phyloP scores from a whole-genome alignment of 2,329 filamentous ascomycete genomes.

The Xylaria multiplex region DNA sequence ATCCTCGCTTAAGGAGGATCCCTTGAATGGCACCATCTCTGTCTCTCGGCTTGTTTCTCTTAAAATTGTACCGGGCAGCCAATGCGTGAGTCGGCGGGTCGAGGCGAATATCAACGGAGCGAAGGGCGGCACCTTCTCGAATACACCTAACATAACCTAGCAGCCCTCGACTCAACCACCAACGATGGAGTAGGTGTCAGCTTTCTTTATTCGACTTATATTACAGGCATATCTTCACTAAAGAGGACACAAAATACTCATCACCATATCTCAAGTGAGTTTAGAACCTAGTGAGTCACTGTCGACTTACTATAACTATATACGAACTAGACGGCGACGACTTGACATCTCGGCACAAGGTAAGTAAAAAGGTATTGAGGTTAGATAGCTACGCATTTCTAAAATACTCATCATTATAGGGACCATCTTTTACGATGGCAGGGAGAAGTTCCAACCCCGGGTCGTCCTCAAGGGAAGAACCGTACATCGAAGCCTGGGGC shows the following conservation, averaged over 20 bases:
- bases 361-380: conserved; percentile 17
- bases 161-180: conserved; percentile 1
- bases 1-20: conserved; percentile 26
- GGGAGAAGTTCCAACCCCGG: conserved; percentile 32
- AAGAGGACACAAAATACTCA: not conserved
- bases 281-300: conserved; percentile 9
- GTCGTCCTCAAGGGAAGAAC: conserved; percentile 28
- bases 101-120: conserved; percentile 16
- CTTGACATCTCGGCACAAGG: conserved; percentile 30
- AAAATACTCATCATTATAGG: conserved; percentile 30
- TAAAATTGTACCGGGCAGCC: conserved; percentile 9
- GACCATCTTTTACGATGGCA: conserved; percentile 25
- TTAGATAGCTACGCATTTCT: conserved; percentile 10
- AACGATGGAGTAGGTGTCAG: conserved; percentile 26
- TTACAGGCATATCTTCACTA: conserved; percentile 3
- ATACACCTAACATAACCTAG: conserved; percentile 16
- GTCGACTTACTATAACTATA: conserved; percentile 12
- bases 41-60: conserved; percentile 12
- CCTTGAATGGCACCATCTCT: conserved; percentile 22
- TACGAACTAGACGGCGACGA: conserved; percentile 18
- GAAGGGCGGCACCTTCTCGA: conserved; percentile 22
- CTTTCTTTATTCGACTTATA: conserved; percentile 9
- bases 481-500: conserved; percentile 45
- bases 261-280: not conserved
- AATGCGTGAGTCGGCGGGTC: conserved; percentile 29